Conservation (phyloP, 345 rosid species). For the Populus nigra region DNA sequence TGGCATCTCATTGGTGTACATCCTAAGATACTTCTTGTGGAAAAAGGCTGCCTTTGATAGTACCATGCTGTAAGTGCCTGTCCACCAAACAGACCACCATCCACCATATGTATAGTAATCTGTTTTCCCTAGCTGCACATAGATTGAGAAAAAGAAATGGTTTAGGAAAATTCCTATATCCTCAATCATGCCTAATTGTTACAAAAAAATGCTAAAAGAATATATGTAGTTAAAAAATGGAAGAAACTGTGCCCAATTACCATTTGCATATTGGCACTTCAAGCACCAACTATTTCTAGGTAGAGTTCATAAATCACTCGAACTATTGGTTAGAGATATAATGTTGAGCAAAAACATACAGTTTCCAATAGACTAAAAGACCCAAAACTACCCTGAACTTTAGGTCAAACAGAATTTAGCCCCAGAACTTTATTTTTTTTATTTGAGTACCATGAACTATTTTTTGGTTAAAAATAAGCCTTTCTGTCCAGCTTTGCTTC, state of each 20-base stretch:
- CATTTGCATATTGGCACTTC: conserved; percentile 7
- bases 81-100: conserved; percentile 99
- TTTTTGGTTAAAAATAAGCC: too few species aligned
- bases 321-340: neutral
- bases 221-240: neutral
- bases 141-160: conserved; percentile 1
- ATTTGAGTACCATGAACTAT: too few species aligned
- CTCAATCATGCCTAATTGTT: neutral
- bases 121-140: conserved; percentile 52
- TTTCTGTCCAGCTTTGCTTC: too few species aligned
- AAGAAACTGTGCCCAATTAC: neutral
- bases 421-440: too few species aligned
- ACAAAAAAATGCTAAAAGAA: neutral
- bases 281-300: neutral
- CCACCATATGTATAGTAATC: conserved; percentile 65
- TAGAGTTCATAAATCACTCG: neutral
- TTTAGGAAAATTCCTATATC: neutral
- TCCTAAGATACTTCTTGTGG: conserved; percentile 82
- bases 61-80: conserved; percentile 88
- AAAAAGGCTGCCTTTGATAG: conserved; percentile 97
- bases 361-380: neutral
- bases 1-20: conserved; percentile 85
- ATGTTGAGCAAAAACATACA: neutral
- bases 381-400: too few species aligned
- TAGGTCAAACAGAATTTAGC: too few species aligned